phyloP scores from a whole-genome alignment of 2,329 filamentous ascomycete species.

The Phoma sp. region DNA sequence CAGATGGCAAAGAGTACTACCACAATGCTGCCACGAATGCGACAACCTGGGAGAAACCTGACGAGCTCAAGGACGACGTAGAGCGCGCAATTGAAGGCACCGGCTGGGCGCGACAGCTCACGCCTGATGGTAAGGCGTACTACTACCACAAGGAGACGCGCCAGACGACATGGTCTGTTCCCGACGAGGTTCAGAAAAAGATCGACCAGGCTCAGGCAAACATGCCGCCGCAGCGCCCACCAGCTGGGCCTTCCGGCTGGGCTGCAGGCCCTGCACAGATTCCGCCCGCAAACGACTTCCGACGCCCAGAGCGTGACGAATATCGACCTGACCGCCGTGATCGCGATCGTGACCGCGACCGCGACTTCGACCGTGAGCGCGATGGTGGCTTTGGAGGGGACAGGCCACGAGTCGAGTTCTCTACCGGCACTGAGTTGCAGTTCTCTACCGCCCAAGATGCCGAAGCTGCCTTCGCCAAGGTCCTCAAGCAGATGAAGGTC shows the following conservation, averaged over 20 bases:
- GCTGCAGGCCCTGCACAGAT: conserved; percentile 60
- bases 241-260: conserved; percentile 56
- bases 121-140: conserved; percentile 86
- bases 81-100: conserved; percentile 85
- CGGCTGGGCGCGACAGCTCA: conserved; percentile 91
- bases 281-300: conserved; percentile 50
- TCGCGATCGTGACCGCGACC: conserved; percentile 38
- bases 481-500: conserved; percentile 82
- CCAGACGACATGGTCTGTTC: conserved; percentile 94
- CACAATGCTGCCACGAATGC: conserved; percentile 85
- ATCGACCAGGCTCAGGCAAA: conserved; percentile 73
- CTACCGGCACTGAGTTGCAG: conserved; percentile 60
- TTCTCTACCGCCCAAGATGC: conserved; percentile 74
- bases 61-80: conserved; percentile 81
- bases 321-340: conserved; percentile 37
- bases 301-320: conserved; percentile 39
- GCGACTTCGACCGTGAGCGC: conserved; percentile 56
- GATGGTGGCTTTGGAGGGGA: conserved; percentile 53
- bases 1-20: conserved; percentile 87
- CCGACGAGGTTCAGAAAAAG: conserved; percentile 71
- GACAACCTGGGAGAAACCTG: conserved; percentile 94
- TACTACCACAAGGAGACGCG: conserved; percentile 92
- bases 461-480: conserved; percentile 89
- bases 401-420: conserved; percentile 41
- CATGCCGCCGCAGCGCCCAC: conserved; percentile 49